A percentile compares a stretch with the other conserved stretches of the same genome.
Conservation (phyloP, 2,329 filamentous ascomycete species). For the Tolypocladium cylindrosporum region DNA sequence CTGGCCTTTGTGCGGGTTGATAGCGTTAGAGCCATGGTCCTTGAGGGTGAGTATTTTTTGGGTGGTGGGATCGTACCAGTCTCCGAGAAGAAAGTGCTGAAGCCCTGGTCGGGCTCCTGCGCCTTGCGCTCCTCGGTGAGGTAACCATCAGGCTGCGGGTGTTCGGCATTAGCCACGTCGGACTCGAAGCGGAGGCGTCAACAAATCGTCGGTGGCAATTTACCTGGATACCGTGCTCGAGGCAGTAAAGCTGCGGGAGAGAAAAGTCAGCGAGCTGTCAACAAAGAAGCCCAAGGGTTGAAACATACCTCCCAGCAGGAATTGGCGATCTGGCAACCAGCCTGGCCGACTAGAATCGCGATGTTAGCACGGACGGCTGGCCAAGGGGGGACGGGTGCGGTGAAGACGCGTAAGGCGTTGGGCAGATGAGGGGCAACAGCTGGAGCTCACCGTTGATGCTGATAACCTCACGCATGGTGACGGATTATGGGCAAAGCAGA, state of each 20-base stretch:
- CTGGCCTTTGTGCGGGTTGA: constrained; percentile 53
- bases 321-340: constrained; percentile 99
- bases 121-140: constrained; percentile 96
- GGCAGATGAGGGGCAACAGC: constrained; percentile 26
- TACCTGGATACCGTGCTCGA: constrained; percentile 99
- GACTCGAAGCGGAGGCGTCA: constrained; percentile 3
- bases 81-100: constrained; percentile 99
- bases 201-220: constrained; percentile 19
- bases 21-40: neutral
- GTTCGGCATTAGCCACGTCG: constrained; percentile 4
- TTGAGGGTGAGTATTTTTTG: neutral
- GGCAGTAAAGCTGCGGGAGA: constrained; percentile 83
- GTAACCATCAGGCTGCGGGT: constrained; percentile 82
- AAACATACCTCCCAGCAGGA: constrained; percentile 98
- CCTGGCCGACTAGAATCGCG: constrained; percentile 79
- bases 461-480: constrained; percentile 97
- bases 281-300: neutral
- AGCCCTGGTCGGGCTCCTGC: constrained; percentile 86
- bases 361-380: constrained; percentile 36
- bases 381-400: neutral
- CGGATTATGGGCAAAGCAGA: constrained; percentile 14
- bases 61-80: constrained; percentile 57
- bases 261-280: constrained; percentile 12
- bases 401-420: constrained; percentile 12
- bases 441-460: constrained; percentile 83